Percentiles rank a stretch among this genome's conserved stretches.
These are phyloP conservation scores for Ogataea pini DNA, from an alignment of 805 yeast genomes.

Conservation along the genomic window DNA sequence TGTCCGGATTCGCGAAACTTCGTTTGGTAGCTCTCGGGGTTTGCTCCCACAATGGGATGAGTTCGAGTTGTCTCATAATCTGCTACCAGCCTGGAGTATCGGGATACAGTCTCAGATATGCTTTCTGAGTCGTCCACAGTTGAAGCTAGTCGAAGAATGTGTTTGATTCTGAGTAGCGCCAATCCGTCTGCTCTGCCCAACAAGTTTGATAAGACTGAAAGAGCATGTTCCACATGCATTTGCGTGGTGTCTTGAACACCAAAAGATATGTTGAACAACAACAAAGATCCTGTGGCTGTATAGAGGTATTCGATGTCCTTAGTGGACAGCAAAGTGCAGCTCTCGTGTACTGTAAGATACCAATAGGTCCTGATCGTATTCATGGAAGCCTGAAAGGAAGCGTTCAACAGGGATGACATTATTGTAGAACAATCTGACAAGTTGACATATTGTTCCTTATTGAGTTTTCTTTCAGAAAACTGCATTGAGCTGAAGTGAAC, in stretches of 20 bases:
- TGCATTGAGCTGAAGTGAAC: constrained; percentile 69
- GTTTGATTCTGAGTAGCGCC: constrained; percentile 66
- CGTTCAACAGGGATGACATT: constrained; percentile 60
- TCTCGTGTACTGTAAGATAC: constrained; percentile 62
- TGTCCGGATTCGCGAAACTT: background rate
- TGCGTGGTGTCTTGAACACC: constrained; percentile 73
- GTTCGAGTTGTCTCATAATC: background rate
- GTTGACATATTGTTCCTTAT: constrained; percentile 48
- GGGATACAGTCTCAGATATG: constrained; percentile 7
- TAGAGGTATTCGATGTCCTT: constrained; percentile 78
- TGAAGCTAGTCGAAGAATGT: constrained; percentile 39
- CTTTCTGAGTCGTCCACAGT: constrained; percentile 8
- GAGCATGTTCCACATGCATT: constrained; percentile 66
- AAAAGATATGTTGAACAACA: constrained; percentile 68
- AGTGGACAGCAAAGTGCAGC: constrained; percentile 72
- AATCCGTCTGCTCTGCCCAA: constrained; percentile 67
- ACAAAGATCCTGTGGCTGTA: constrained; percentile 66
- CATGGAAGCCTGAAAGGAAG: constrained; percentile 73
- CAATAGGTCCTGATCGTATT: constrained; percentile 66
- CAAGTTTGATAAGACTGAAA: constrained; percentile 62
- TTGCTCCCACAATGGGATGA: background rate
- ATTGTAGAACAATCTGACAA: constrained; percentile 62
- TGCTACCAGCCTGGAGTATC: constrained; percentile 2
- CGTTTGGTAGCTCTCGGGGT: background rate
- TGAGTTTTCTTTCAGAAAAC: constrained; percentile 30